Evolutionary conservation across 305 asterid genomes (phyloP).

Genomic region (Fraxinus sp.): DNA sequence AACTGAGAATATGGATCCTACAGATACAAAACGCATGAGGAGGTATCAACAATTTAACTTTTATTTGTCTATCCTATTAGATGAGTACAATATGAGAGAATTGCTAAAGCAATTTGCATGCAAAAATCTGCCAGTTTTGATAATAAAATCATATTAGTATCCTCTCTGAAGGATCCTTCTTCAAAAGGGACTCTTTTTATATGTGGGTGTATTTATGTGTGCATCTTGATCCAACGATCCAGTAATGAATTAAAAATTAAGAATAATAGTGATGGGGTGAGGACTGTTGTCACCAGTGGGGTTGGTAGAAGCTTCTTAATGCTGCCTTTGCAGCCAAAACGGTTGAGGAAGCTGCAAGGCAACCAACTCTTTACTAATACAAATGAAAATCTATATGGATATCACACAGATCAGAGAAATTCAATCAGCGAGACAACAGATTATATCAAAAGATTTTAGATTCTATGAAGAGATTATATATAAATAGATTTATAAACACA

Average conservation of each 20-base stretch:
- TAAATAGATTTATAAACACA: neutral
- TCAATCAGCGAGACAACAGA: neutral
- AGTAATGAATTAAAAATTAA: neutral
- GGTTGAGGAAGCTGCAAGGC: neutral
- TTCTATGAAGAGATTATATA: neutral
- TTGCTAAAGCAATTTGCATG: neutral
- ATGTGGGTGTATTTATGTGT: neutral
- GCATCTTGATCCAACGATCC: neutral
- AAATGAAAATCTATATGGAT: neutral
- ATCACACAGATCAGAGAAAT: neutral
- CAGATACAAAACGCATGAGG: slow-evolving; percentile 83
- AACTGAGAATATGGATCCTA: slow-evolving; percentile 56
- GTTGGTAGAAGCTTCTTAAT: neutral
- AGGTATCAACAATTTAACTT: slow-evolving; percentile 46
- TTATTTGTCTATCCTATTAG: neutral
- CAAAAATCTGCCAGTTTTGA: neutral
- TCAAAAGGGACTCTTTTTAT: neutral
- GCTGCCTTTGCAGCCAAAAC: neutral
- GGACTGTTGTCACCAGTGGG: neutral
- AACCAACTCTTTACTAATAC: neutral
- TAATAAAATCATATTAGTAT: neutral
- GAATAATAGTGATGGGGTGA: neutral
- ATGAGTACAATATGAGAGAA: neutral
- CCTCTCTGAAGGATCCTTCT: neutral
- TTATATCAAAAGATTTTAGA: neutral